These are phyloP conservation scores for Borovskyia barvae DNA, from an alignment of 208 protist genomes.

Conservation along the genomic window DNA sequence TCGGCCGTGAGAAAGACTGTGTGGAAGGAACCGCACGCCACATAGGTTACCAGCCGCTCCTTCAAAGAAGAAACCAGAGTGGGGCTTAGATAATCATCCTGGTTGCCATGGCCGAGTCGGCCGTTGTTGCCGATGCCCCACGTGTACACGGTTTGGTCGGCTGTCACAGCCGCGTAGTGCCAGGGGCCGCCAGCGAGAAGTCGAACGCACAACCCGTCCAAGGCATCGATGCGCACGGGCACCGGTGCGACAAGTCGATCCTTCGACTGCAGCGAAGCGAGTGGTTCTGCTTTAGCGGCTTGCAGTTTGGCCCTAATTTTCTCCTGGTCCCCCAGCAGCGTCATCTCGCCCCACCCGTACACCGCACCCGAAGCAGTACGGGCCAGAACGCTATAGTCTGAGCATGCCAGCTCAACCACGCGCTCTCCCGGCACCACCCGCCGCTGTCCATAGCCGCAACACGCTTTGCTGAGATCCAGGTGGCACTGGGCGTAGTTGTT, in stretches of 20 bases:
- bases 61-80: conserved; percentile 32
- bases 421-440: conserved; percentile 41
- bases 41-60: conserved; percentile 45
- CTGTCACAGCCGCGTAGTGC: conserved; percentile 67
- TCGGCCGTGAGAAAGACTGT: conserved; percentile 59
- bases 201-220: conserved; percentile 32
- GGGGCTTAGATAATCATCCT: conserved; percentile 42
- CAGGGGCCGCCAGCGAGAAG: conserved; percentile 65
- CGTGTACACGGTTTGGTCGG: conserved; percentile 56
- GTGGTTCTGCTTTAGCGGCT: not conserved
- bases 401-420: conserved; percentile 59
- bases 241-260: conserved; percentile 24
- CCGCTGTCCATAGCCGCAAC: conserved; percentile 45
- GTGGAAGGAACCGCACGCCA: conserved; percentile 81
- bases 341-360: conserved; percentile 72
- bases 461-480: conserved; percentile 41
- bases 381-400: conserved; percentile 65
- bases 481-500: conserved; percentile 81
- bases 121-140: conserved; percentile 82
- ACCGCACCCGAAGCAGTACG: conserved; percentile 53
- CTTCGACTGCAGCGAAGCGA: conserved; percentile 22
- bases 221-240: conserved; percentile 35
- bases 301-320: conserved; percentile 17
- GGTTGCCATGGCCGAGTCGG: conserved; percentile 72
- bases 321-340: conserved; percentile 54